Conservation (phyloP, 495 filamentous ascomycete genomes). For the Penicilliopsis zonata region DNA sequence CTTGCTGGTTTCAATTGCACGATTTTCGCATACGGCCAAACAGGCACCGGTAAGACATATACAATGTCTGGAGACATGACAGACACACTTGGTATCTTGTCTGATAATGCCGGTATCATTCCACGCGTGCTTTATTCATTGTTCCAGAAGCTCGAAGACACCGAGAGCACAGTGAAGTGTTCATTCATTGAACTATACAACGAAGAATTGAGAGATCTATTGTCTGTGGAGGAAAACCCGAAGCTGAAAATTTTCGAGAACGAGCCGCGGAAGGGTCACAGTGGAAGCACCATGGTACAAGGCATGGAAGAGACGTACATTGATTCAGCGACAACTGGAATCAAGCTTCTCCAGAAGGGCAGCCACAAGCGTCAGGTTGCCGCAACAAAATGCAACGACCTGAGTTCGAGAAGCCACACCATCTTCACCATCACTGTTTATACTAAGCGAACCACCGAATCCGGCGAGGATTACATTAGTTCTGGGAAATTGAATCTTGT, state of each 20-base stretch:
- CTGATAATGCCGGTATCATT: slow-evolving; percentile 88
- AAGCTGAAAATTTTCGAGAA: slow-evolving; percentile 97
- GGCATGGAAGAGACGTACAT: slow-evolving; percentile 97
- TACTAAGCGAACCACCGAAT: slow-evolving; percentile 68
- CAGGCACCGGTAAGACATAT: slow-evolving; percentile 96
- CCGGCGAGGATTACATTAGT: slow-evolving; percentile 83
- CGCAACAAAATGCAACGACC: slow-evolving; percentile 95
- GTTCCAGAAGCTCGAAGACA: slow-evolving; percentile 75
- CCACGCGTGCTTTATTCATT: slow-evolving; percentile 77
- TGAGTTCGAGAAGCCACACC: slow-evolving; percentile 91
- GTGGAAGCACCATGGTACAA: slow-evolving; percentile 67
- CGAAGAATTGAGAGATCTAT: slow-evolving; percentile 83
- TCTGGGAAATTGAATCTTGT: slow-evolving; percentile 93
- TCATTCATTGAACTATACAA: slow-evolving; percentile 99
- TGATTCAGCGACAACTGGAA: slow-evolving; percentile 68
- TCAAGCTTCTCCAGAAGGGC: slow-evolving; percentile 78
- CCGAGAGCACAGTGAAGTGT: slow-evolving; percentile 85
- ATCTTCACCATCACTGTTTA: slow-evolving; percentile 90
- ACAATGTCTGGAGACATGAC: slow-evolving; percentile 98
- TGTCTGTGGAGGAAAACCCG: slow-evolving; percentile 63
- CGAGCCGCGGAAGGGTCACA: slow-evolving; percentile 65
- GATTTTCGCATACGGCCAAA: slow-evolving; percentile 97
- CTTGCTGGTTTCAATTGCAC: slow-evolving; percentile 95
- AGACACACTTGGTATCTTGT: slow-evolving; percentile 69
- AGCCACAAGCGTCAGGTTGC: slow-evolving; percentile 92